phyloP scores from a whole-genome alignment of 2,329 filamentous ascomycete species.

The Knoxdaviesia capensis region DNA sequence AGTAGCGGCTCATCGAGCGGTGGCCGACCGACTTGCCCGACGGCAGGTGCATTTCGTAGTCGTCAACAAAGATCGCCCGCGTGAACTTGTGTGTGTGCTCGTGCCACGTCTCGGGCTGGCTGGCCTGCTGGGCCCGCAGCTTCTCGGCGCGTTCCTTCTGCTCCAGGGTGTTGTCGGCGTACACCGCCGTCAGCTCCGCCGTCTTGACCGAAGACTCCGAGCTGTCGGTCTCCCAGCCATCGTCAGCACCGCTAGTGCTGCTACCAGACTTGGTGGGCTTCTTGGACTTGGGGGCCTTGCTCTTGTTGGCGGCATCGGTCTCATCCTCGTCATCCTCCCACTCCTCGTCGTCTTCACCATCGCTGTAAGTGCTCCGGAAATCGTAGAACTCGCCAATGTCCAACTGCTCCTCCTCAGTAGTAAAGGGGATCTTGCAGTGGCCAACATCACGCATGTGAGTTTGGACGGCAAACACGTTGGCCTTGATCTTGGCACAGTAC shows the following conservation, averaged over 20 bases:
- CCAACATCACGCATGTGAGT: slow-evolving; percentile 96
- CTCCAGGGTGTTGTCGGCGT: slow-evolving; percentile 50
- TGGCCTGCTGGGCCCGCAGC: slow-evolving; percentile 27
- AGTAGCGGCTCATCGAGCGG: slow-evolving; percentile 72
- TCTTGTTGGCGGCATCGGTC: slow-evolving; percentile 43
- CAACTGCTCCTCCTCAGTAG: slow-evolving; percentile 72
- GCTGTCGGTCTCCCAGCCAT: slow-evolving; percentile 91
- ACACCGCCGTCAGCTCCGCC: slow-evolving; percentile 61
- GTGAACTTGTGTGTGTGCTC: slow-evolving; percentile 61
- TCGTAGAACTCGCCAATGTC: slow-evolving; percentile 95
- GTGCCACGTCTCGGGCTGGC: slow-evolving; percentile 45
- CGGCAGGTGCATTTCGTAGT: slow-evolving; percentile 84
- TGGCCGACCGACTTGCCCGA: slow-evolving; percentile 81
- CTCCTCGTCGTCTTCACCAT: slow-evolving; percentile 42
- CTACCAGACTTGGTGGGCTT: slow-evolving; percentile 31
- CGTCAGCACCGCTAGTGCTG: slow-evolving; percentile 31
- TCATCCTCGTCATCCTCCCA: slow-evolving; percentile 24
- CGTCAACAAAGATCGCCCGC: slow-evolving; percentile 69
- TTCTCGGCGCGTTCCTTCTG: slow-evolving; percentile 53
- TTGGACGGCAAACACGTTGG: slow-evolving; percentile 61
- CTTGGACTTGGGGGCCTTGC: slow-evolving; percentile 37
- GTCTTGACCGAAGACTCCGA: slow-evolving; percentile 78
- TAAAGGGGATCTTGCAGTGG: slow-evolving; percentile 92
- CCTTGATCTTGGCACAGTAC: slow-evolving; percentile 68
- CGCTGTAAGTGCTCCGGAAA: slow-evolving; percentile 87